Evolutionary conservation across 306 rosid species (phyloP), one percentile per base, ranked within the genome.

Genomic region (Vigna radiata): DNA sequence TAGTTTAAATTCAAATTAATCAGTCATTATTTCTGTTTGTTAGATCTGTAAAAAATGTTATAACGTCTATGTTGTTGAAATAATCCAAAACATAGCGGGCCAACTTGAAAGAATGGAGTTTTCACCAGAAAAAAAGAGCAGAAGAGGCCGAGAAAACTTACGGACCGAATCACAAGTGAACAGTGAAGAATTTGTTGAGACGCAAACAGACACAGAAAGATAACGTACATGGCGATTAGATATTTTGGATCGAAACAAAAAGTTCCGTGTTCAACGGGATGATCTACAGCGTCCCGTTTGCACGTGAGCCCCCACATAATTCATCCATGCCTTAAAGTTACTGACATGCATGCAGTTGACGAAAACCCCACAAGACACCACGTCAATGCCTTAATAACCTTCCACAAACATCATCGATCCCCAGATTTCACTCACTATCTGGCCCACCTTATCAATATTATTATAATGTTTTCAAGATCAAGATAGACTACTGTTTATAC

Each of bases 251-350:
- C 48, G 25, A 21, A 19, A 47, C 58, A 73, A 74, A 11, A 23
- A 2, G 48, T 31, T 55, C 48, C 79, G 70, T 58, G 64, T 46
- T 69, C 1, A 18, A 44, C 73, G 63, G 70, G 75, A 29, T 8
- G 53, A 27, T 72, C 68, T 39, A 47, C 60, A 53, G 39, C 7
- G 69, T 29, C 79, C 12, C 76, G 52, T 18, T 13, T 73, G 53
- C 73, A 41, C 73, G 77, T 81, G 68, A 76, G 61, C 64, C 19
- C 50, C 46, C 39, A 54, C 13, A 46, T 7, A 15, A 53, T 19
- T 58, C 44, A 78, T 58, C 48, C 65, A 10, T 58, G 80, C 49
- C 36, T 31, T 59, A 1, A 48, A 58, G 77, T 67, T 68, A 23
- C 29, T n/a, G 33, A 43, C 48, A 54, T 18, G 15, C 48, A 54